Percentiles rank a stretch among this genome's conserved stretches.
Conservation (phyloP, 768 basidiomycete genomes). For the Chalciporus sphaerocephalus region DNA sequence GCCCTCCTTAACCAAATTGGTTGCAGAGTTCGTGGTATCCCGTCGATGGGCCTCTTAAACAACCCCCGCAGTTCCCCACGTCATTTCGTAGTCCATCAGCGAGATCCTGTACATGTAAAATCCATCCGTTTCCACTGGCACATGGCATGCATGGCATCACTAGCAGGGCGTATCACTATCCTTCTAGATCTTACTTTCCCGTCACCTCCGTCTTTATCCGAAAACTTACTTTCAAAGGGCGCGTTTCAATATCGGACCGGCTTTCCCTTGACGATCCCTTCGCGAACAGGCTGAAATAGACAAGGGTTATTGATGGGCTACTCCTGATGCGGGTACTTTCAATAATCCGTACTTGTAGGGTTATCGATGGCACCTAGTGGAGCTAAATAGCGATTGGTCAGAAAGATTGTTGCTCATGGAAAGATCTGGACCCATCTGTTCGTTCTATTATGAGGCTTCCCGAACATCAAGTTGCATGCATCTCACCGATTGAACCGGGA, state of each 20-base stretch:
- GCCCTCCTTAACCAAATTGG: background rate
- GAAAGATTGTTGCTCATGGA: slow-evolving; percentile 8
- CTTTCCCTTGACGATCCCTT: slow-evolving; percentile 32
- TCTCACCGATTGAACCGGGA: slow-evolving; percentile 25
- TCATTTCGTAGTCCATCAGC: slow-evolving; percentile 11
- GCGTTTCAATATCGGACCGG: slow-evolving; percentile 23
- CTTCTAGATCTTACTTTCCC: slow-evolving; percentile 10
- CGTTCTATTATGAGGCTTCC: slow-evolving; percentile 4
- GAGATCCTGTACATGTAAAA: slow-evolving; percentile 9
- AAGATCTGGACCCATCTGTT: slow-evolving; percentile 15
- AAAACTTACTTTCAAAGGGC: background rate
- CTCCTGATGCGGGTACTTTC: slow-evolving; percentile 17
- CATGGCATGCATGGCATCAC: slow-evolving; percentile 18
- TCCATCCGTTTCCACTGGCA: background rate
- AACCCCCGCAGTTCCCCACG: slow-evolving; percentile 19
- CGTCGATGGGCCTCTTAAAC: slow-evolving; percentile 14
- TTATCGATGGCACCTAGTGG: slow-evolving; percentile 21
- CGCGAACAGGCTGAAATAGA: slow-evolving; percentile 23
- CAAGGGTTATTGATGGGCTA: slow-evolving; percentile 13
- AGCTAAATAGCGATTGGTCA: slow-evolving; percentile 11
- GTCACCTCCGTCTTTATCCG: slow-evolving; percentile 29
- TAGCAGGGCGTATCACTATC: slow-evolving; percentile 21
- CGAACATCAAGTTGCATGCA: slow-evolving; percentile 12
- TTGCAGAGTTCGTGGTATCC: background rate
- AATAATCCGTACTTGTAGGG: slow-evolving; percentile 22